Evolutionary conservation across 306 rosid genomes (phyloP), one percentile per base, ranked within the genome.

Genomic region (Vigna unguiculata): DNA sequence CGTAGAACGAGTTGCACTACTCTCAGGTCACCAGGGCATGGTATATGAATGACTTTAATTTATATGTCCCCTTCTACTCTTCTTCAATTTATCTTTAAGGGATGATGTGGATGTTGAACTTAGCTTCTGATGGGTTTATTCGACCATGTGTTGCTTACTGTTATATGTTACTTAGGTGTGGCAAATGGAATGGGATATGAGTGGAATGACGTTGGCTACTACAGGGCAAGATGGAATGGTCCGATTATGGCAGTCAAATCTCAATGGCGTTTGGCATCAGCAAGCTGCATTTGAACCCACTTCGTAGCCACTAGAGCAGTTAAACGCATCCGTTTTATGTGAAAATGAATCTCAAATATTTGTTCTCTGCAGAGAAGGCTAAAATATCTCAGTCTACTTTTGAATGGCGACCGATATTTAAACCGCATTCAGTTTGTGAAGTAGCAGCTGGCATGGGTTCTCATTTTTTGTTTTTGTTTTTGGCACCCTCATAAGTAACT

Each of bases 101-200:
- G 79, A 82, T 71, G 69, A 49, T 59, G 24, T 28, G 71, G n/a
- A 34, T 76, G 51, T 80, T 66, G 68, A 62, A 64, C 40, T 48
- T 36, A 10, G 38, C 59, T 38, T 74, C 43, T 61, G 66, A 48
- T 69, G 17, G 60, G 60, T 69, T 58, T 15, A 28, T 75, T 21
- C 40, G 45, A 19, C 51, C 68, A 55, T 47, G 52, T 6, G 21
- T 59, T 75, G 21, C 60, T 81, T 62, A 70, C 7, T 5, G 7
- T 71, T 53, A 30, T 77, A 72, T 84, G 60, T 58, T 73, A 69
- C 68, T 71, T 73, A 95, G 99, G 96, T 89, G 36, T 90, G 97
- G 97, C 91, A 95, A 78, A 88, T 95, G 97, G 93, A 92, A 76
- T 95, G 97, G 97, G 97, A 95, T 81, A 88, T 90, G 89, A 93